These are phyloP conservation scores for Candida xiaguanensis DNA, from an alignment of 805 yeast species.

Conservation along the genomic window DNA sequence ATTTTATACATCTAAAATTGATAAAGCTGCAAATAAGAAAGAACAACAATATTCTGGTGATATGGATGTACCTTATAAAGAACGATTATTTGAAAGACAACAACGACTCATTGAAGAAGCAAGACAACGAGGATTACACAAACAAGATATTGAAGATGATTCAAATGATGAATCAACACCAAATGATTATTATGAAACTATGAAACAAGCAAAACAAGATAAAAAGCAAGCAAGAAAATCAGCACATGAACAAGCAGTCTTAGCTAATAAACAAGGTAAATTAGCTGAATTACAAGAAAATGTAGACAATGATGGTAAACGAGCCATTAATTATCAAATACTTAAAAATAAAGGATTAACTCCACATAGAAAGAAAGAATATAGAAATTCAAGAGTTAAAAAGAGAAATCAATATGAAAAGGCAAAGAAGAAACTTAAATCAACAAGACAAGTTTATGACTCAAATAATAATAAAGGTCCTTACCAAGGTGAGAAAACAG, in stretches of 20 bases:
- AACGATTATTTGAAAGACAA: conserved; percentile 85
- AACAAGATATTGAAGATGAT: conserved; percentile 48
- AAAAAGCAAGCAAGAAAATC: conserved; percentile 52
- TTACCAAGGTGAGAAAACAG: conserved; percentile 92
- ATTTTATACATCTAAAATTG: conserved; percentile 95
- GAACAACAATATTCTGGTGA: conserved; percentile 65
- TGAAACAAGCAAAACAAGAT: conserved; percentile 45
- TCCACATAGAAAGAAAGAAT: conserved; percentile 87
- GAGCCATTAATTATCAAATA: conserved; percentile 93
- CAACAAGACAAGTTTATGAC: conserved; percentile 86
- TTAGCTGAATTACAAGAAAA: conserved; percentile 67
- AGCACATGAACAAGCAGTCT: conserved; percentile 67
- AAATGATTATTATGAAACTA: conserved; percentile 52
- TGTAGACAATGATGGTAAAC: conserved; percentile 77
- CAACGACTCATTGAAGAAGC: conserved; percentile 87
- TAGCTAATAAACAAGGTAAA: conserved; percentile 82
- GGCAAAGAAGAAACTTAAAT: conserved; percentile 90
- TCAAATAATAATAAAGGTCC: conserved; percentile 58
- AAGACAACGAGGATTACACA: conserved; percentile 64
- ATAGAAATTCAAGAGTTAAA: conserved; percentile 94
- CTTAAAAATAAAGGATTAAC: conserved; percentile 95
- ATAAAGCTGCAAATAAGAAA: conserved; percentile 72
- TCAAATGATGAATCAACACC: conserved; percentile 30
- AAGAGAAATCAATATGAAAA: conserved; percentile 95
- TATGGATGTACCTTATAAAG: conserved; percentile 86